Percentiles rank a stretch among this genome's conserved stretches.
These are phyloP conservation scores for Trichosporon sp. DNA, from an alignment of 1,284 basidiomycete species.

Conservation along the genomic window DNA sequence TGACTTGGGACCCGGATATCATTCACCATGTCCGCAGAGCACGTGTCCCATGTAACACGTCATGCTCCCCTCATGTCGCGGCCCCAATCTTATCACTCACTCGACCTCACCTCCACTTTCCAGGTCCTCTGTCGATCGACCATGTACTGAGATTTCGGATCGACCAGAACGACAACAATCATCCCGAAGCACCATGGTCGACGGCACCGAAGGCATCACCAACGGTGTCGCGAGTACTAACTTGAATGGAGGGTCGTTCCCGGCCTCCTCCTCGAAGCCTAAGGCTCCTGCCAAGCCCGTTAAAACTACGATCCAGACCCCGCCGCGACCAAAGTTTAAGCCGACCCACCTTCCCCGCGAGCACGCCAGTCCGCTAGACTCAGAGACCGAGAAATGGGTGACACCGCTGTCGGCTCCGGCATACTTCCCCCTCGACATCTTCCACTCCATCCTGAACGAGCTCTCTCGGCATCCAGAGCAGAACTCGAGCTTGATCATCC, in stretches of 20 bases:
- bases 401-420: slow-evolving; percentile 37
- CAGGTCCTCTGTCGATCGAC: slow-evolving; percentile 1
- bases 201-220: not conserved
- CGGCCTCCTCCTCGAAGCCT: not conserved
- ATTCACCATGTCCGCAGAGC: not conserved
- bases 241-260: not conserved
- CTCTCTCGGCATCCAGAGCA: slow-evolving; percentile 53
- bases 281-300: not conserved
- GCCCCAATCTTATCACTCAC: not conserved
- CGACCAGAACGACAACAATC: not conserved
- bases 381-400: slow-evolving; percentile 30
- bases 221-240: not conserved
- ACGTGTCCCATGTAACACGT: not conserved
- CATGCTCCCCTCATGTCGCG: not conserved
- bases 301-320: slow-evolving; percentile 18
- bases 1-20: not conserved
- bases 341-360: slow-evolving; percentile 29
- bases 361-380: slow-evolving; percentile 20
- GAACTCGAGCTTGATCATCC: slow-evolving; percentile 51
- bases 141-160: not conserved
- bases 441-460: slow-evolving; percentile 44
- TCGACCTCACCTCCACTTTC: slow-evolving; percentile 5
- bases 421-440: slow-evolving; percentile 44
- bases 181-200: not conserved
- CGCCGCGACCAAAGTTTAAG: slow-evolving; percentile 31